A percentile compares a stretch with the other conserved stretches of the same genome.
phyloP scores from a whole-genome alignment of 306 rosid genomes.

The Clitoria ternatea region DNA sequence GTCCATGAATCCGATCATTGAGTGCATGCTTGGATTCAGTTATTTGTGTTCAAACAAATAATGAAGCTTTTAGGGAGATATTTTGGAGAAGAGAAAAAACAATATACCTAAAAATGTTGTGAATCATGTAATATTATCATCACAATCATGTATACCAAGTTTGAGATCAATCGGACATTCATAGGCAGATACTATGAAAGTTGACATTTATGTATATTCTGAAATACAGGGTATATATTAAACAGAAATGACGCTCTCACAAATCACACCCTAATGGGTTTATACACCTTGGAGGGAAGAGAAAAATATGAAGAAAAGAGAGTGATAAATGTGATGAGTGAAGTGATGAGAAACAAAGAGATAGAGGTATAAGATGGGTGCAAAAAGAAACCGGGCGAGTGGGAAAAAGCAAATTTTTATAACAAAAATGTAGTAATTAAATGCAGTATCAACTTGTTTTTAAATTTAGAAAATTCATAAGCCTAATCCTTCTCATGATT shows the following conservation, averaged over 20 bases:
- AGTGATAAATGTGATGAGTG: not conserved
- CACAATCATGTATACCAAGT: not conserved
- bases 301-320: not conserved
- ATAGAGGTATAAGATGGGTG: not conserved
- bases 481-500: not conserved
- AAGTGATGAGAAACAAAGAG: not conserved
- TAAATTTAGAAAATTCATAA: not conserved
- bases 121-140: not conserved
- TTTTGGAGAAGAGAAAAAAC: no score
- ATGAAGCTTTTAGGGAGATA: not conserved
- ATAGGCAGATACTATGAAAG: not conserved
- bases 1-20: not conserved
- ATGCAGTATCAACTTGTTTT: not conserved
- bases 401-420: not conserved
- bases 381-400: no score
- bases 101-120: no score
- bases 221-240: not conserved
- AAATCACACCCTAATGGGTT: not conserved
- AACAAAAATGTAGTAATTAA: constrained; percentile 4
- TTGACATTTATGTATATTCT: not conserved
- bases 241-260: not conserved
- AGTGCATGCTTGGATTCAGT: not conserved
- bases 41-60: not conserved
- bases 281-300: not conserved
- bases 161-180: not conserved